A percentile compares a stretch with the other conserved stretches of the same genome.
Evolutionary conservation across 306 rosid genomes (phyloP).

Genomic region (Trifolium repens): DNA sequence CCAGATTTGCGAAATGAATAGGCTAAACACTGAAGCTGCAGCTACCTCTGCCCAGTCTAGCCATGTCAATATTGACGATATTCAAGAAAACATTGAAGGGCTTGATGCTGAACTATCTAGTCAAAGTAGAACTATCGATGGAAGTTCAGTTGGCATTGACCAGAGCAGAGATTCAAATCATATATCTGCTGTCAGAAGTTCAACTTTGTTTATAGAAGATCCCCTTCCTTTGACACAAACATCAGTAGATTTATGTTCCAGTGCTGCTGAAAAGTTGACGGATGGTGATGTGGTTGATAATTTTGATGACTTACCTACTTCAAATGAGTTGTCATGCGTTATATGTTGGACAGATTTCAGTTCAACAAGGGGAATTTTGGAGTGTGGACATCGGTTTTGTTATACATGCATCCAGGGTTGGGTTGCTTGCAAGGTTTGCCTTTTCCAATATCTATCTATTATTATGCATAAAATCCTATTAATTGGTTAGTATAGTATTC

Average conservation of each 20-base stretch:
- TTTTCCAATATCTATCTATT: slow-evolving; percentile 22
- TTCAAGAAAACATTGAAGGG: slow-evolving; percentile 45
- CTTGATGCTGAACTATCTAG: slow-evolving; percentile 43
- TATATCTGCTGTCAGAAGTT: slow-evolving; percentile 26
- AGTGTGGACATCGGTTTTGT: slow-evolving; percentile 92
- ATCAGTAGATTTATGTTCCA: slow-evolving; percentile 47
- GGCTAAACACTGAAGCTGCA: slow-evolving; percentile 32
- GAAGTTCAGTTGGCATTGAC: slow-evolving; percentile 47
- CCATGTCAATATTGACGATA: slow-evolving; percentile 37
- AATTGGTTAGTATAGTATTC: slow-evolving; percentile 17
- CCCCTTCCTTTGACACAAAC: slow-evolving; percentile 40
- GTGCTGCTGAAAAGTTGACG: slow-evolving; percentile 43
- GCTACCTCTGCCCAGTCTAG: slow-evolving; percentile 48
- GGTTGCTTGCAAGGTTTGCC: slow-evolving; percentile 71
- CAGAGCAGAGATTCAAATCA: slow-evolving; percentile 38
- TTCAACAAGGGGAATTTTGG: slow-evolving; percentile 74
- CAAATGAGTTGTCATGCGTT: slow-evolving; percentile 77
- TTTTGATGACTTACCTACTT: slow-evolving; percentile 43
- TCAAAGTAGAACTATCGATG: slow-evolving; percentile 40
- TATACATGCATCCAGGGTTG: slow-evolving; percentile 78
- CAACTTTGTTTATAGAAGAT: slow-evolving; percentile 45
- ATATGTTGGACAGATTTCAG: slow-evolving; percentile 86
- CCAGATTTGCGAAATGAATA: slow-evolving; percentile 40
- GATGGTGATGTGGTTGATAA: slow-evolving; percentile 41
- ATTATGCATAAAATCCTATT: slow-evolving; percentile 1